A percentile compares a stretch with the other conserved stretches of the same genome.
Evolutionary conservation across 257 asterid genomes (phyloP).

Genomic region (Leonotis leonurus): DNA sequence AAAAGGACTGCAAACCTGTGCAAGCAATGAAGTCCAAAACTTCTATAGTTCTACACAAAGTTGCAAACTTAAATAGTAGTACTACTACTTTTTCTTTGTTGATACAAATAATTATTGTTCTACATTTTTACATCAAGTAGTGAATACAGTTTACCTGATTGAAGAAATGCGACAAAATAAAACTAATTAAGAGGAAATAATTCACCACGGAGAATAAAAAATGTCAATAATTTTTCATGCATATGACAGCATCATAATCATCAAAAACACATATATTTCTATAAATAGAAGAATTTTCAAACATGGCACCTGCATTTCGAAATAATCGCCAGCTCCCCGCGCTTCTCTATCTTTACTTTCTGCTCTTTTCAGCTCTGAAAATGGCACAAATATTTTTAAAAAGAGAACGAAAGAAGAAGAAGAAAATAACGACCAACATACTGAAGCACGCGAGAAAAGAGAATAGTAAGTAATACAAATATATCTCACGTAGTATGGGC

Average conservation of each 20-base stretch:
- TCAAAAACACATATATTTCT: background rate
- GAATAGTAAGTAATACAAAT: background rate
- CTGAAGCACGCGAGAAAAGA: background rate
- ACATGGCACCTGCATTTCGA: conserved; percentile 74
- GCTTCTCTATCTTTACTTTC: conserved; percentile 44
- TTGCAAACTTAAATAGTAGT: background rate
- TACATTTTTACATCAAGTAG: background rate
- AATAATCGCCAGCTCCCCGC: conserved; percentile 64
- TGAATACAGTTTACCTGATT: background rate
- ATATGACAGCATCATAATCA: background rate
- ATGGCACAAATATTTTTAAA: no score
- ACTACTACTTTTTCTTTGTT: no score
- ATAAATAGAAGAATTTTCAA: background rate
- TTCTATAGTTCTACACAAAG: background rate
- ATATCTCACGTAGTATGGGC: conserved; percentile 67
- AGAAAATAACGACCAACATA: background rate
- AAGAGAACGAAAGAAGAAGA: no score
- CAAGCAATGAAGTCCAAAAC: background rate
- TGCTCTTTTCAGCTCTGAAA: conserved; percentile 63
- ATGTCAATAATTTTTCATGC: background rate
- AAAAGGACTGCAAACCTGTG: background rate
- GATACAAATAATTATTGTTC: no score
- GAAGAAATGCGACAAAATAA: background rate
- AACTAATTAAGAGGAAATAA: background rate
- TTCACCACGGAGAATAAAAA: background rate